phyloP scores from a whole-genome alignment of 177 flowering plant genomes.

The Vitis hybrid region DNA sequence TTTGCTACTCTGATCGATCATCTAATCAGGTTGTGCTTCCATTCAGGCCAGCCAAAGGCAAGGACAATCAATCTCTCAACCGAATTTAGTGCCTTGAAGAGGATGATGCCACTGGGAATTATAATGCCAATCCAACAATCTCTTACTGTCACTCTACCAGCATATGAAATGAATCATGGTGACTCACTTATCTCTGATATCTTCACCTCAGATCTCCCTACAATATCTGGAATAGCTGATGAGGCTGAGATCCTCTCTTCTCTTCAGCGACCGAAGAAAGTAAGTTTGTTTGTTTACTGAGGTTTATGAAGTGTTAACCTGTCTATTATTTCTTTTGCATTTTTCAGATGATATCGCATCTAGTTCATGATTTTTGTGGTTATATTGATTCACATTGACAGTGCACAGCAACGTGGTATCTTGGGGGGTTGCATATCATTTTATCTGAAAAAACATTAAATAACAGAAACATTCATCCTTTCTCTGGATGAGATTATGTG shows the following conservation, averaged over 20 bases:
- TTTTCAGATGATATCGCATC: too few species aligned
- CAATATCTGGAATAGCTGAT: slow-evolving; percentile 88
- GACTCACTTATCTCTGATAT: slow-evolving; percentile 44
- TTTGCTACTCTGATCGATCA: slow-evolving; percentile 87
- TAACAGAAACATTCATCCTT: too few species aligned
- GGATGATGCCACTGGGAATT: slow-evolving; percentile 97
- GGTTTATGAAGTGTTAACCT: too few species aligned
- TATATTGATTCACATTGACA: neutral
- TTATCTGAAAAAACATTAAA: neutral
- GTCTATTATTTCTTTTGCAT: too few species aligned
- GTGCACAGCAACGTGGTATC: neutral
- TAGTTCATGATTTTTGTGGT: neutral
- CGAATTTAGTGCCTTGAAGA: slow-evolving; percentile 92
- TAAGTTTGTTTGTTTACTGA: slow-evolving; percentile 18
- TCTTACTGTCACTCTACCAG: slow-evolving; percentile 77
- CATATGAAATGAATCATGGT: slow-evolving; percentile 42
- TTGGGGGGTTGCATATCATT: neutral
- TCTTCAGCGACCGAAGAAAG: slow-evolving; percentile 97
- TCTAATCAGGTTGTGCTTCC: slow-evolving; percentile 86
- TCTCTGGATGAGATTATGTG: too few species aligned
- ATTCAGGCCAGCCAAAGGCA: slow-evolving; percentile 80
- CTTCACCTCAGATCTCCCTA: slow-evolving; percentile 72
- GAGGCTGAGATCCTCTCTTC: slow-evolving; percentile 99
- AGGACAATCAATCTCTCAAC: slow-evolving; percentile 75
- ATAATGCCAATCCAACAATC: slow-evolving; percentile 96